Percentiles rank a stretch among this genome's conserved stretches.
Evolutionary conservation across 2,329 filamentous ascomycete species (phyloP).

Genomic region (Colletotrichum viniferum): DNA sequence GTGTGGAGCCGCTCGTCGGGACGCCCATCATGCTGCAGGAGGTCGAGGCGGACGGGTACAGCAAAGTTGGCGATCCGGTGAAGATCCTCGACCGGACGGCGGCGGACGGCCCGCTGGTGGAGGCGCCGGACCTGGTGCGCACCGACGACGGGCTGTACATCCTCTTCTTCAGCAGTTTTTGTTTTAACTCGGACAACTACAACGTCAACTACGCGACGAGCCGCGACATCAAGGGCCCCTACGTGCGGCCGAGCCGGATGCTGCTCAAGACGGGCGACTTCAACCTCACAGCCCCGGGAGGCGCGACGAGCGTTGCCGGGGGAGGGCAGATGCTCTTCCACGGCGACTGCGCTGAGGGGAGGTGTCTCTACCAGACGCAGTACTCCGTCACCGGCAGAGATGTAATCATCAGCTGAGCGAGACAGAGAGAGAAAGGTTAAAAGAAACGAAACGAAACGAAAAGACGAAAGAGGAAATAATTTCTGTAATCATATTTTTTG

Average conservation of each 20-base stretch:
- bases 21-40: slow-evolving; percentile 65
- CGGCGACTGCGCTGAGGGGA: slow-evolving; percentile 33
- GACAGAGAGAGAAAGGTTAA: neutral
- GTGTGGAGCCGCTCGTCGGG: slow-evolving; percentile 38
- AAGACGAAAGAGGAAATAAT: neutral
- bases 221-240: slow-evolving; percentile 39
- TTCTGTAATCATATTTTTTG: neutral
- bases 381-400: slow-evolving; percentile 17
- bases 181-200: slow-evolving; percentile 58
- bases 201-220: slow-evolving; percentile 65
- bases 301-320: slow-evolving; percentile 37
- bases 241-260: slow-evolving; percentile 32
- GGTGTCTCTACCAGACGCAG: slow-evolving; percentile 40
- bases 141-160: slow-evolving; percentile 55
- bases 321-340: slow-evolving; percentile 39
- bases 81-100: slow-evolving; percentile 49
- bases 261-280: slow-evolving; percentile 41
- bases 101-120: slow-evolving; percentile 59
- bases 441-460: neutral
- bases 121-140: slow-evolving; percentile 62
- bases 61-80: slow-evolving; percentile 53
- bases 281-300: slow-evolving; percentile 44
- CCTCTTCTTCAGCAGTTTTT: slow-evolving; percentile 67
- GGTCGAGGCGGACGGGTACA: slow-evolving; percentile 55
- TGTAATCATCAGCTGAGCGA: slow-evolving; percentile 14